Percentiles rank a stretch among this genome's conserved stretches.
phyloP scores from a whole-genome alignment of 2,329 filamentous ascomycete genomes.

The Alternaria sp. region DNA sequence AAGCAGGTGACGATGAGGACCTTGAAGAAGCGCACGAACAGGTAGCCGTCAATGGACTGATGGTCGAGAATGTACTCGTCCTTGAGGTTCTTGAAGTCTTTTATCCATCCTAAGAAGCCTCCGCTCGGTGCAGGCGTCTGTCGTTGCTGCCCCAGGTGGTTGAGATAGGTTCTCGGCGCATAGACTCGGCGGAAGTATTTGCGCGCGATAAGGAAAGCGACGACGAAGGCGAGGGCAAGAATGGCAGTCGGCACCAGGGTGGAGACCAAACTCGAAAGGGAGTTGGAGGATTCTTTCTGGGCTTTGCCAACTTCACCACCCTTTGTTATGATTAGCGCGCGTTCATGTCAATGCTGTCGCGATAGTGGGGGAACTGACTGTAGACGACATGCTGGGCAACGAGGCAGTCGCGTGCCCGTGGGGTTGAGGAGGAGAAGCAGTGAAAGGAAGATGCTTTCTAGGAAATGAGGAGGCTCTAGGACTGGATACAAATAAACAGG shows the following conservation, averaged over 20 bases:
- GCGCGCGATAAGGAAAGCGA: conserved; percentile 53
- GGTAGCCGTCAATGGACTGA: conserved; percentile 57
- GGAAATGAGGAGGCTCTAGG: conserved; percentile 12
- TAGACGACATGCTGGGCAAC: conserved; percentile 31
- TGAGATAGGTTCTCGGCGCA: conserved; percentile 55
- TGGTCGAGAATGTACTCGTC: conserved; percentile 57
- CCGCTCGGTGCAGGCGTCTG: conserved; percentile 54
- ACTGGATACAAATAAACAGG: conserved; percentile 27
- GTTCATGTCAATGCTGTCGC: not conserved
- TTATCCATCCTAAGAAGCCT: conserved; percentile 62
- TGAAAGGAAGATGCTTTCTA: conserved; percentile 10
- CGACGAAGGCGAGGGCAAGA: conserved; percentile 37
- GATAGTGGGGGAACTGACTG: conserved; percentile 13
- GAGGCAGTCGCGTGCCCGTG: conserved; percentile 12
- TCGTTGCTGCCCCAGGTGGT: conserved; percentile 52
- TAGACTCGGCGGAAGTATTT: conserved; percentile 53
- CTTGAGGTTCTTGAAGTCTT: conserved; percentile 51
- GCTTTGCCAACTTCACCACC: conserved; percentile 32
- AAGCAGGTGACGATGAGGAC: conserved; percentile 52
- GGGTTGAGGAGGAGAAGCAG: no score
- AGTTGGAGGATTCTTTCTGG: conserved; percentile 51
- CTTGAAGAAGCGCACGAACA: conserved; percentile 57
- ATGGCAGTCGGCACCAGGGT: conserved; percentile 42
- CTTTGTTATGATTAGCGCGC: conserved; percentile 16
- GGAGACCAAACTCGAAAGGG: conserved; percentile 50